Percentiles rank a stretch among this genome's conserved stretches.
Conservation (phyloP, 148 eudicot species). For the Rhododendron vialii region DNA sequence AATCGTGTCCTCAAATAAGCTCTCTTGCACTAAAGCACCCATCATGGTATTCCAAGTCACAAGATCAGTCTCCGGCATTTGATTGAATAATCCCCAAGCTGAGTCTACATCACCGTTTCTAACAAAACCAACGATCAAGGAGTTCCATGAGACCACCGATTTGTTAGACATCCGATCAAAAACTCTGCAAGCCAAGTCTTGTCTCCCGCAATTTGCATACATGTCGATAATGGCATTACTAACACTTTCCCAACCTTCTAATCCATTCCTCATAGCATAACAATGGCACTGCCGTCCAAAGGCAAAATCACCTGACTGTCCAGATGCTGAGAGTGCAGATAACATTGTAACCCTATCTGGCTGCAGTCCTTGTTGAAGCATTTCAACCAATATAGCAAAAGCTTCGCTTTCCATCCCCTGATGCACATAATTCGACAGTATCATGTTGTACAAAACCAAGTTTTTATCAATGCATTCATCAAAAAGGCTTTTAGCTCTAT, state of each 20-base stretch:
- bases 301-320: slow-evolving; percentile 20
- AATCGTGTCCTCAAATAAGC: slow-evolving; percentile 27
- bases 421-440: slow-evolving; percentile 30
- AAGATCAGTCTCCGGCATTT: slow-evolving; percentile 30
- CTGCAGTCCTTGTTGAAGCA: slow-evolving; percentile 19
- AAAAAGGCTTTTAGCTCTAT: slow-evolving; percentile 23
- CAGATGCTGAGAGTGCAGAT: slow-evolving; percentile 23
- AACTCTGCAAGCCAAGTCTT: slow-evolving; percentile 22
- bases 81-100: slow-evolving; percentile 16
- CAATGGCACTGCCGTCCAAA: slow-evolving; percentile 35
- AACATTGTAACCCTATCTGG: slow-evolving; percentile 35
- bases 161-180: slow-evolving; percentile 30
- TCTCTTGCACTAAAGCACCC: slow-evolving; percentile 25
- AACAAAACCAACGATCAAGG: slow-evolving; percentile 30
- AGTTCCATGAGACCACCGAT: slow-evolving; percentile 35
- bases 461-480: slow-evolving; percentile 19
- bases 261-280: slow-evolving; percentile 23
- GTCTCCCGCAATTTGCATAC: slow-evolving; percentile 31
- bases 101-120: slow-evolving; percentile 21
- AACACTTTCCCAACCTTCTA: slow-evolving; percentile 27
- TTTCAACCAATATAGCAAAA: slow-evolving; percentile 16
- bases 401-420: slow-evolving; percentile 28
- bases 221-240: slow-evolving; percentile 35
- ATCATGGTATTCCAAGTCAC: slow-evolving; percentile 43
- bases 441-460: slow-evolving; percentile 31